These are phyloP conservation scores for Eucalyptus victrix DNA, from an alignment of 345 rosid species.

Conservation along the genomic window DNA sequence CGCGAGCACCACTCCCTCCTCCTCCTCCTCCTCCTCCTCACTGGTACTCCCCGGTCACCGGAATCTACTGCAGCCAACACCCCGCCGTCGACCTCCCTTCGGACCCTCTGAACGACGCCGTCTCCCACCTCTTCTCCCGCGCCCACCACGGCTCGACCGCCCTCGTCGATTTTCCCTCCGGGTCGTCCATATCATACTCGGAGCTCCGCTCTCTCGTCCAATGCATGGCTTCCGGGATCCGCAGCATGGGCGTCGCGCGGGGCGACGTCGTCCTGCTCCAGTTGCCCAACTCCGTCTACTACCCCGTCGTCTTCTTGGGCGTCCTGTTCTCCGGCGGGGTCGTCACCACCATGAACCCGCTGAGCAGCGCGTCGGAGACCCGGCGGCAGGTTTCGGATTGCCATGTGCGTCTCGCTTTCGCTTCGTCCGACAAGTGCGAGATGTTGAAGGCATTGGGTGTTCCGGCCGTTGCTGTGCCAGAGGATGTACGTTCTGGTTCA, in stretches of 20 bases:
- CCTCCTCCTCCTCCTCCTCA: not conserved
- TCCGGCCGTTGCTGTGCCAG: constrained; percentile 30
- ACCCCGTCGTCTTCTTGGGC: constrained; percentile 50
- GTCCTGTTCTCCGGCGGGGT: constrained; percentile 48
- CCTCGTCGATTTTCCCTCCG: constrained; percentile 46
- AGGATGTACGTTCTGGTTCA: not conserved
- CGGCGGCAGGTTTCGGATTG: constrained; percentile 28
- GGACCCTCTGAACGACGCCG: constrained; percentile 42
- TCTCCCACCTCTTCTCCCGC: constrained; percentile 54
- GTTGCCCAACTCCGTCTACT: constrained; percentile 59
- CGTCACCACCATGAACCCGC: constrained; percentile 62
- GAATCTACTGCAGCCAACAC: constrained; percentile 50
- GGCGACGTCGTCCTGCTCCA: constrained; percentile 64
- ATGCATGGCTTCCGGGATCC: constrained; percentile 49
- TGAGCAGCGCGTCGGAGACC: constrained; percentile 34
- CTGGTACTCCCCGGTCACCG: constrained; percentile 43
- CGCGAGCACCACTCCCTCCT: not conserved
- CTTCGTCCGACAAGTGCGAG: constrained; percentile 13
- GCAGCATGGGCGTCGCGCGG: constrained; percentile 28
- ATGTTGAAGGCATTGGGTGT: constrained; percentile 21
- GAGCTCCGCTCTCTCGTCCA: constrained; percentile 31
- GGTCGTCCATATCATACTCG: constrained; percentile 45
- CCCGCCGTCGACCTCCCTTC: constrained; percentile 32
- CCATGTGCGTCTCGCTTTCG: constrained; percentile 31
- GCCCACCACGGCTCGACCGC: constrained; percentile 27